Conservation (phyloP, 192 early-diverging fungal species). For the Rhizoclosmatium globosum region DNA sequence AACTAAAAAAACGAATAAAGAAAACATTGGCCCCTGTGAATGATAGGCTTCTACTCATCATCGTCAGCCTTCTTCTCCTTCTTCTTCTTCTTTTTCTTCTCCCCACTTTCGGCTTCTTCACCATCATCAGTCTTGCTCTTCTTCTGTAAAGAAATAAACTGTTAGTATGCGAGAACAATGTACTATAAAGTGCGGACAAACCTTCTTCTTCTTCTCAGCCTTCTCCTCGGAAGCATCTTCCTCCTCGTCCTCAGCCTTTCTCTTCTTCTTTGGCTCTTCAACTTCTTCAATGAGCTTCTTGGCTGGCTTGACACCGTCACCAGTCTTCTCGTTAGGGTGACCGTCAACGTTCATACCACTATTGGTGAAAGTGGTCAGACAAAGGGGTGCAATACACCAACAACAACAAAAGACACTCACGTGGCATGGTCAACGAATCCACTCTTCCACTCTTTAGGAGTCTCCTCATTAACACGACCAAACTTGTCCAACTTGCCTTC, state of each 20-base stretch:
- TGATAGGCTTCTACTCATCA: not conserved
- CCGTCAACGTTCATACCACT: slow-evolving; percentile 37
- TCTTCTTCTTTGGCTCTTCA: slow-evolving; percentile 23
- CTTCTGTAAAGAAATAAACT: not conserved
- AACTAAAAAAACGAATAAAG: not conserved
- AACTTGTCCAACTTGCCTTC: slow-evolving; percentile 98
- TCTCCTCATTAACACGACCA: slow-evolving; percentile 89
- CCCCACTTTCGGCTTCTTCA: slow-evolving; percentile 23
- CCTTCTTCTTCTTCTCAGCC: slow-evolving; percentile 38
- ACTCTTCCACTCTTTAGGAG: slow-evolving; percentile 84
- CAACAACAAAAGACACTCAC: slow-evolving; percentile 38
- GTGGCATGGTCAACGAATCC: slow-evolving; percentile 55
- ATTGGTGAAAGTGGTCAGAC: slow-evolving; percentile 14
- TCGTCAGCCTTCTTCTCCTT: slow-evolving; percentile 15
- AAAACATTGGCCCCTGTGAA: too few relatives aligned
- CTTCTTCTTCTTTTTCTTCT: slow-evolving; percentile 35
- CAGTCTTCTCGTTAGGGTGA: slow-evolving; percentile 29
- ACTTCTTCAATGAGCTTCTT: slow-evolving; percentile 49
- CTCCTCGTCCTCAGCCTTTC: slow-evolving; percentile 37
- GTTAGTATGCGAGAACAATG: too few relatives aligned
- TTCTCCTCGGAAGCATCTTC: slow-evolving; percentile 31
- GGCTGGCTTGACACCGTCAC: slow-evolving; percentile 13
- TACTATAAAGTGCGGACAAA: too few relatives aligned
- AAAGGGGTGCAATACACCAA: slow-evolving; percentile 22
- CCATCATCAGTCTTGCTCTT: slow-evolving; percentile 35